These are phyloP conservation scores for Candida alai DNA, from an alignment of 805 yeast genomes.

Conservation along the genomic window DNA sequence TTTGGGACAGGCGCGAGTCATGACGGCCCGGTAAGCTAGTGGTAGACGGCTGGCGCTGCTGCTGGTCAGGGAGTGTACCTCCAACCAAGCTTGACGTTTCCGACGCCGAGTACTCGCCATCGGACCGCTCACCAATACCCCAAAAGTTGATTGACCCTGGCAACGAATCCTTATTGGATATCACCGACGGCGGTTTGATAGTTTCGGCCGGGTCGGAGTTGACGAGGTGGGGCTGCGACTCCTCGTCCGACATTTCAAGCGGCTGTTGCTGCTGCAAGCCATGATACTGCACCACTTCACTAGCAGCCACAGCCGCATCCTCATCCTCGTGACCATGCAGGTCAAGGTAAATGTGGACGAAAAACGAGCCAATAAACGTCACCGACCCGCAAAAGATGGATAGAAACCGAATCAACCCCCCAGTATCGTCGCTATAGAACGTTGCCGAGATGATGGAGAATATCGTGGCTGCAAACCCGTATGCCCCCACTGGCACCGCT, in stretches of 20 bases:
- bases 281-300: too few relatives aligned
- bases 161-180: conserved; percentile 10
- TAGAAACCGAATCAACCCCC: conserved; percentile 53
- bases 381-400: conserved; percentile 47
- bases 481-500: conserved; percentile 63
- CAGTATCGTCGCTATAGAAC: conserved; percentile 50
- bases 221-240: conserved; percentile 2
- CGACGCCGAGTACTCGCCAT: conserved; percentile 2
- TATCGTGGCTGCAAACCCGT: conserved; percentile 67
- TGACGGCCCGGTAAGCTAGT: conserved; percentile 6
- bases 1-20: neutral
- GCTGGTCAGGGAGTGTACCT: too few relatives aligned
- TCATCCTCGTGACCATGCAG: conserved; percentile 10
- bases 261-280: too few relatives aligned
- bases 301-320: too few relatives aligned
- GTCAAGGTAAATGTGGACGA: conserved; percentile 37
- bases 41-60: neutral
- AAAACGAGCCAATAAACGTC: conserved; percentile 43
- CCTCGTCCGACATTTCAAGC: neutral
- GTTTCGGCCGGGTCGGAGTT: neutral
- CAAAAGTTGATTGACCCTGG: conserved; percentile 37
- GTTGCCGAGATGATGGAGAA: conserved; percentile 56
- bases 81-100: neutral
- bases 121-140: conserved; percentile 34
- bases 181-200: conserved; percentile 1